These are phyloP conservation scores for Polyporus arcularius DNA, from an alignment of 768 basidiomycete genomes.

Conservation along the genomic window DNA sequence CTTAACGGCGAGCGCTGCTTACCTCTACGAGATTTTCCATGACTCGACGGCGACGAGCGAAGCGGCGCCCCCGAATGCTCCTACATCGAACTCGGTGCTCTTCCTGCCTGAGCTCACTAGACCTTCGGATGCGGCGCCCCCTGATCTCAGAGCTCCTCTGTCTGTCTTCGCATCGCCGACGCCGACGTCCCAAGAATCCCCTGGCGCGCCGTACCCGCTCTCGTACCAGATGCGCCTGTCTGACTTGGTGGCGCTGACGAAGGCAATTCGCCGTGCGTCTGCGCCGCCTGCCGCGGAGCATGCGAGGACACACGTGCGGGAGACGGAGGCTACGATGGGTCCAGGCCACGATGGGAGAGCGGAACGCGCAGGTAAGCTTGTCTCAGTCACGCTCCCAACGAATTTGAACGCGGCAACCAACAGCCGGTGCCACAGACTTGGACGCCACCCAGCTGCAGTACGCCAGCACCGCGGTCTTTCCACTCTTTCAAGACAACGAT, in stretches of 20 bases:
- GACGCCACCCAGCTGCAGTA: neutral
- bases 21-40: slow-evolving; percentile 1
- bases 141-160: slow-evolving; percentile 2
- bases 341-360: too few species aligned
- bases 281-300: neutral
- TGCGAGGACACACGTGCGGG: neutral
- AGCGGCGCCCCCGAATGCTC: slow-evolving; percentile 1
- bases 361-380: too few species aligned
- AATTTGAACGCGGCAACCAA: too few species aligned
- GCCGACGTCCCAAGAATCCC: neutral
- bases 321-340: too few species aligned
- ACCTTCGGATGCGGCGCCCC: neutral
- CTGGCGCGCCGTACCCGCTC: slow-evolving; percentile 9
- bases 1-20: neutral
- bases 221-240: slow-evolving; percentile 18
- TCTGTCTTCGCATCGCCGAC: neutral
- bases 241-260: slow-evolving; percentile 17
- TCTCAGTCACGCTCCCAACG: too few species aligned
- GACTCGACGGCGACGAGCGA: neutral
- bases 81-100: neutral
- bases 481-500: neutral
- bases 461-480: neutral
- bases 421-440: too few species aligned
- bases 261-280: slow-evolving; percentile 2
- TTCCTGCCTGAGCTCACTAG: neutral